phyloP scores from a whole-genome alignment of 2,329 filamentous ascomycete genomes.

The Venturia effusa region DNA sequence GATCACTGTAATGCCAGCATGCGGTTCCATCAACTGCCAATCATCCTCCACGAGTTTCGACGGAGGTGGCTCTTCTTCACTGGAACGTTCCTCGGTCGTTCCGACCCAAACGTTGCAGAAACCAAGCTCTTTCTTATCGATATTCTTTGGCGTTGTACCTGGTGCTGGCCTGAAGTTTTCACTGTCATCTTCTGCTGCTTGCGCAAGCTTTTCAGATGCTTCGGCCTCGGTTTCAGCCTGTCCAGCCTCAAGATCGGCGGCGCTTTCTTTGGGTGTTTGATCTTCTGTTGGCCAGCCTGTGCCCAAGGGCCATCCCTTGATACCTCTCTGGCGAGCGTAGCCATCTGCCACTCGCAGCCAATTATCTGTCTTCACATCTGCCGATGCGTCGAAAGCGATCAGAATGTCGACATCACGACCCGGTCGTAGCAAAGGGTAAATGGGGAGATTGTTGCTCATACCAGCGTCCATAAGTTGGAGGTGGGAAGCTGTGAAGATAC shows the following conservation, averaged over 20 bases:
- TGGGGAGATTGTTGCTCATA: slow-evolving; percentile 96
- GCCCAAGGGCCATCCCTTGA: slow-evolving; percentile 90
- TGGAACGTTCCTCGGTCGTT: slow-evolving; percentile 55
- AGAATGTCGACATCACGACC: slow-evolving; percentile 83
- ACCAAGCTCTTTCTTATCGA: slow-evolving; percentile 44
- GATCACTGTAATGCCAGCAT: slow-evolving; percentile 78
- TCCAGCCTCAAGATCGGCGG: slow-evolving; percentile 56
- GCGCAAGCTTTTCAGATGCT: slow-evolving; percentile 50
- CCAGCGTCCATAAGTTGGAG: slow-evolving; percentile 76
- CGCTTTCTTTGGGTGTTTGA: slow-evolving; percentile 48
- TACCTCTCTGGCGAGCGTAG: slow-evolving; percentile 77
- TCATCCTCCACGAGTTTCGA: slow-evolving; percentile 50
- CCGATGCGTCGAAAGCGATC: slow-evolving; percentile 87
- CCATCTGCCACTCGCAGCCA: slow-evolving; percentile 93
- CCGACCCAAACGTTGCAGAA: slow-evolving; percentile 97
- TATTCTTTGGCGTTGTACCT: slow-evolving; percentile 12
- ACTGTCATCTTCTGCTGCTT: slow-evolving; percentile 35
- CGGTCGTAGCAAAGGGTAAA: slow-evolving; percentile 84
- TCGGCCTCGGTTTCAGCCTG: slow-evolving; percentile 50
- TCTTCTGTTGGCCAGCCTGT: slow-evolving; percentile 75
- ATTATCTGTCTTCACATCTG: slow-evolving; percentile 87
- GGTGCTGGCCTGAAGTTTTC: not conserved
- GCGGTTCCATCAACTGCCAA: slow-evolving; percentile 56
- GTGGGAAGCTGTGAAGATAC: slow-evolving; percentile 59
- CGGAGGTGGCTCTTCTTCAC: slow-evolving; percentile 42